Base-by-base conservation (phyloP, 164 flowering plant species). In the Cinnamomum chago region DNA sequence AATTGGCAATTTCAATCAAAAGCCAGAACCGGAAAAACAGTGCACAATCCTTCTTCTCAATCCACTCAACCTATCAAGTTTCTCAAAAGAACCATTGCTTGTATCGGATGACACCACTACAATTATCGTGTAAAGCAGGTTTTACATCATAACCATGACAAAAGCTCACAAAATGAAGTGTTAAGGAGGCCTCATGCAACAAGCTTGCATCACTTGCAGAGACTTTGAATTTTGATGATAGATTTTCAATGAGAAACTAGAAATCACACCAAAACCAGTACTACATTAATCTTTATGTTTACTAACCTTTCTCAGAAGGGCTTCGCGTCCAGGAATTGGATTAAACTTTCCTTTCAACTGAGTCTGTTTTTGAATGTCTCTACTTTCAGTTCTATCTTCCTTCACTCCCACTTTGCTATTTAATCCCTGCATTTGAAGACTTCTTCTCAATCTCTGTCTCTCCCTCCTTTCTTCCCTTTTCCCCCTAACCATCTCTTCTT, bases 271-370 rank as follows among this genome's bases (percentile, higher is more conserved):
- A 52, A 52, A 52, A 52, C 9, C 13, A 52, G 14, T 5, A 52
- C 58, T 52, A 17, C 17, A 52, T 52, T 17, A 52, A 52, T 6
- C 58, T 52, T 51, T 47, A 66, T 3, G 50, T 24, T 62, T 30
- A 9, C 55, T 67, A 14, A 71, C 47, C 65, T 87, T 88, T 76
- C 76, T 88, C 62, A 90, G 72, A 18, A 91, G 82, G 1, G 82
- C 76, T 73, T 88, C 85, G 13, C 96, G 88, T 1, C 93, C 93
- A 14, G 93, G 93, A 70, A 91, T 89, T 17, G 82, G 90, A 50
- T 76, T 87, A 23, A 25, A 67, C 3, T 6, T 50, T 7, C 72
- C 35, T 23, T 33, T 30, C 33, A 0, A 35, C 60, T 35, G 70
- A 25, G 18, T 15, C 76, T 22, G 71, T 52, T 23, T 78, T 55